Evolutionary conservation across 2,329 filamentous ascomycete genomes (phyloP).

Genomic region (Monosporascus sp.): DNA sequence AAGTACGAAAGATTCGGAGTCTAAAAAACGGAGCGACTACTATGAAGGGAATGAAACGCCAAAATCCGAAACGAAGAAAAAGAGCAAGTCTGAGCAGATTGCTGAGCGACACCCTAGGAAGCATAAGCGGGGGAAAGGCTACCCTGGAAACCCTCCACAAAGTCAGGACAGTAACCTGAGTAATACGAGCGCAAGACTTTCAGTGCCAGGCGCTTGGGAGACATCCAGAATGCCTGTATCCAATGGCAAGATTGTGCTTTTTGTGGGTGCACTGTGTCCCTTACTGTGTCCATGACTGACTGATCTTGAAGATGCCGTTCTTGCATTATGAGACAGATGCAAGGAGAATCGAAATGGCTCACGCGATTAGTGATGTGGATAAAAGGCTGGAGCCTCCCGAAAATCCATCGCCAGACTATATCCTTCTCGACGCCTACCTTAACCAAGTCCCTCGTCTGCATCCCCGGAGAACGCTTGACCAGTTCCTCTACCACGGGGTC

Average conservation of each 20-base stretch:
- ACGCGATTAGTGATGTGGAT: constrained; percentile 37
- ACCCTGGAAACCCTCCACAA: constrained; percentile 31
- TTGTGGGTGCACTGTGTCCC: constrained; percentile 22
- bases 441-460: constrained; percentile 45
- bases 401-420: constrained; percentile 33
- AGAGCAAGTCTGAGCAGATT: constrained; percentile 30
- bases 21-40: constrained; percentile 15
- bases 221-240: constrained; percentile 24
- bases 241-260: constrained; percentile 31
- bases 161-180: constrained; percentile 24
- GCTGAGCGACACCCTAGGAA: constrained; percentile 31
- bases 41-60: constrained; percentile 14
- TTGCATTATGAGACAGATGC: constrained; percentile 59
- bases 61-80: constrained; percentile 28
- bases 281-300: constrained; percentile 14
- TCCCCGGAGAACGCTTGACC: constrained; percentile 58
- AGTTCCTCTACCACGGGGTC: constrained; percentile 62
- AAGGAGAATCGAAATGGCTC: constrained; percentile 50
- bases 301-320: constrained; percentile 55
- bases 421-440: constrained; percentile 45
- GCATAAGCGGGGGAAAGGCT: constrained; percentile 27
- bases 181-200: constrained; percentile 11
- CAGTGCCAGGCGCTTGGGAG: constrained; percentile 22
- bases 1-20: constrained; percentile 7
- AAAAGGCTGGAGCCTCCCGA: constrained; percentile 24